Base-by-base conservation (phyloP, 768 basidiomycete species). In the Lactarius tabidus region DNA sequence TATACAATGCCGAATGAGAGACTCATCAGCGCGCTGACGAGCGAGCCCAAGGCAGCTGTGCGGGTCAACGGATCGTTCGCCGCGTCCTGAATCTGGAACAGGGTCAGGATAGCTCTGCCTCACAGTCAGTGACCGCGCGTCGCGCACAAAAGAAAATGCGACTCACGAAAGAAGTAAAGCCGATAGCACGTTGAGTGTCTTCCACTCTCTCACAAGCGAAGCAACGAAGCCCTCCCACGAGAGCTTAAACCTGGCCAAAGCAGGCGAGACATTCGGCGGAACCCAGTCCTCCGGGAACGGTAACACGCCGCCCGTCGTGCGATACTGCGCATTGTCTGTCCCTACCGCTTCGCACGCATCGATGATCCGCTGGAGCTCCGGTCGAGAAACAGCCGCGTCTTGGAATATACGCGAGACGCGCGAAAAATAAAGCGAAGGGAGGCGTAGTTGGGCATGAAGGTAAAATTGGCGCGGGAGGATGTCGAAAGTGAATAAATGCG, bases 351-450 rank as follows among this genome's bases (percentile, higher is more conserved):
- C 68, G 45, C 72, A 72, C 6, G 74, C 72, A 26, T 75, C 77
- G 33, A 79, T 77, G 60, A 81, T 73, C 7, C 76, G 73, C 63
- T 78, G 75, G 4, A n/a, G n/a, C n/a, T n/a, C n/a, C n/a, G n/a
- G n/a, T n/a, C 80, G 81, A 71, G 89, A 90, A 58, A 93, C n/a
- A n/a, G n/a, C n/a, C n/a, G n/a, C 90, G 63, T 90, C 89, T 69
- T 88, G 83, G 67, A 91, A 91, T 31, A 92, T 83, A 56, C 84
- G 81, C 3, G 88, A 83, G 28, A 93, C 91, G 3, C 91, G 85
- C 3, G 86, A 83, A 74, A 91, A n/a, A n/a, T n/a, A n/a, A n/a
- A n/a, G n/a, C n/a, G n/a, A n/a, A n/a, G 91, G 91, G 23, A 93
- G 80, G 18, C 85, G 82, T n/a, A 92, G 79, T 9, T 92, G 82